A percentile compares a stretch with the other conserved stretches of the same genome.
Evolutionary conservation across 2,329 filamentous ascomycete genomes (phyloP).

Genomic region (Periconia sp.): DNA sequence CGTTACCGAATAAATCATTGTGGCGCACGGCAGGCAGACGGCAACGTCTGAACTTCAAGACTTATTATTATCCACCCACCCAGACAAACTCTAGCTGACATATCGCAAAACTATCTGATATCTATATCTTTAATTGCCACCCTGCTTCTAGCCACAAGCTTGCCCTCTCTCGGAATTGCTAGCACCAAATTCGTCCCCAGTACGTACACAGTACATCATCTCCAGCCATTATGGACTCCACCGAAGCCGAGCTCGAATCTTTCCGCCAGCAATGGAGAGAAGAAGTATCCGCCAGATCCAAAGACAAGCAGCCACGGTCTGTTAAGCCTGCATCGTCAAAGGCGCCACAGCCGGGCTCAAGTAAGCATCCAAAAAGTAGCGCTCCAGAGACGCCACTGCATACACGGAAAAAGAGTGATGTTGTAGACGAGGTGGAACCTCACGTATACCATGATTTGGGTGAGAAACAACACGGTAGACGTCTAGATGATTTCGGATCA

Average conservation of each 20-base stretch:
- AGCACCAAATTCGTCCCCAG: constrained; percentile 26
- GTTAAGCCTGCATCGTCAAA: constrained; percentile 15
- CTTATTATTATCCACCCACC: too few species aligned
- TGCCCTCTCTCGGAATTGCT: constrained; percentile 21
- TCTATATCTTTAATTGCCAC: too few species aligned
- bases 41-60: too few species aligned
- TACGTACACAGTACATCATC: constrained; percentile 11
- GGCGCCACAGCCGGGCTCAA: constrained; percentile 22
- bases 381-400: constrained; percentile 25
- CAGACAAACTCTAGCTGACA: too few species aligned
- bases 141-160: neutral
- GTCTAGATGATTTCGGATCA: constrained; percentile 47
- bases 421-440: constrained; percentile 45
- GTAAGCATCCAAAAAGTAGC: constrained; percentile 26
- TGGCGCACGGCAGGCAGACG: too few species aligned
- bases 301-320: constrained; percentile 26
- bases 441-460: constrained; percentile 50
- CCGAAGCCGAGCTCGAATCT: constrained; percentile 72
- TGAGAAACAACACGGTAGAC: constrained; percentile 48
- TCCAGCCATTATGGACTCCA: constrained; percentile 27
- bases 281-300: constrained; percentile 65
- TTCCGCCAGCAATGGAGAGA: constrained; percentile 86
- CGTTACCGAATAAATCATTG: too few species aligned
- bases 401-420: constrained; percentile 31
- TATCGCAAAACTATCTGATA: too few species aligned